These are phyloP conservation scores for Colletotrichum paranaense DNA, from an alignment of 2,329 filamentous ascomycete genomes.

Conservation along the genomic window DNA sequence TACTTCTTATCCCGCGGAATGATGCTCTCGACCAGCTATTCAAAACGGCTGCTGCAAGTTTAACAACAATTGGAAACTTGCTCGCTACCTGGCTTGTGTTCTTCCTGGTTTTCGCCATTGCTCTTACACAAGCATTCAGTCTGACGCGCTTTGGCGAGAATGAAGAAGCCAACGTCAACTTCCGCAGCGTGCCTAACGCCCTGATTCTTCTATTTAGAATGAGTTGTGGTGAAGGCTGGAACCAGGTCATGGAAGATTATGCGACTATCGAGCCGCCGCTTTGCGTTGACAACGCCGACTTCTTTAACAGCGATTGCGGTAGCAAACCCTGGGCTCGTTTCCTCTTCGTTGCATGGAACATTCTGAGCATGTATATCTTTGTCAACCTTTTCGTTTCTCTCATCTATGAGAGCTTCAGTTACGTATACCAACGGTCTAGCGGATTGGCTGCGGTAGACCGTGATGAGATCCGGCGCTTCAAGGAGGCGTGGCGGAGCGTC, in stretches of 20 bases:
- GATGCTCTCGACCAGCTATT: conserved; percentile 98
- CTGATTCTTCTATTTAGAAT: conserved; percentile 93
- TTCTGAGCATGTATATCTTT: conserved; percentile 99
- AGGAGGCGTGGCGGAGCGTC: conserved; percentile 96
- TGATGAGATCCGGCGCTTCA: conserved; percentile 95
- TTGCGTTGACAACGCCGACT: conserved; percentile 78
- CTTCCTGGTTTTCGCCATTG: conserved; percentile 96
- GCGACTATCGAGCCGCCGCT: conserved; percentile 82
- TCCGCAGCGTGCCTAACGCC: conserved; percentile 92
- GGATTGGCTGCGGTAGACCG: conserved; percentile 91
- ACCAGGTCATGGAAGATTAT: conserved; percentile 95
- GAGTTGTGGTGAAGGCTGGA: conserved; percentile 97
- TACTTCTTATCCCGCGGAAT: conserved; percentile 94
- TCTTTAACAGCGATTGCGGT: conserved; percentile 92
- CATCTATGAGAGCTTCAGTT: conserved; percentile 99
- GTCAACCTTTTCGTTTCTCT: conserved; percentile 98
- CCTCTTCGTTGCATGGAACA: conserved; percentile 97
- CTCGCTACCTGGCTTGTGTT: conserved; percentile 97
- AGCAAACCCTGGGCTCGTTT: conserved; percentile 88
- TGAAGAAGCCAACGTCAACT: conserved; percentile 85
- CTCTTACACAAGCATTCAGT: conserved; percentile 94
- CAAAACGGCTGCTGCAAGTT: conserved; percentile 95
- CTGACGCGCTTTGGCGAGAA: conserved; percentile 85
- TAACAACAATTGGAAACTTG: conserved; percentile 90
- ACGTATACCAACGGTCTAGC: conserved; percentile 96